phyloP scores from a whole-genome alignment of 805 yeast species.

The Nakazawaea anatomiae region DNA sequence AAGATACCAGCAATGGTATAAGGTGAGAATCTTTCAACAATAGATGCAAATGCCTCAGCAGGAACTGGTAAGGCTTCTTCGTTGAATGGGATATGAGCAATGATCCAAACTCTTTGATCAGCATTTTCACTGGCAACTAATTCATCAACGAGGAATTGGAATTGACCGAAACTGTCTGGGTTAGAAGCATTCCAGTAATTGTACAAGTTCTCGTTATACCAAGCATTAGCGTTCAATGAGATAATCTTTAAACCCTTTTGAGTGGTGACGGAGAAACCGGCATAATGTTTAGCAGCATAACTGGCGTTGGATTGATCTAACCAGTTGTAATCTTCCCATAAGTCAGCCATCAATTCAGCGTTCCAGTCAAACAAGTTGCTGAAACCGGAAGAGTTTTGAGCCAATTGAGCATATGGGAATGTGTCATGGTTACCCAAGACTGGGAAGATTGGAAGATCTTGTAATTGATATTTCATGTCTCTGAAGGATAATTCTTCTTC shows the following conservation, averaged over 20 bases:
- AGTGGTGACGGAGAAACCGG: constrained; percentile 56
- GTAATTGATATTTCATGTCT: constrained; percentile 44
- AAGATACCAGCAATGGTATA: constrained; percentile 62
- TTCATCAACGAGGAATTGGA: constrained; percentile 57
- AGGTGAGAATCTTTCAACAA: constrained; percentile 63
- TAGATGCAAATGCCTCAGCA: constrained; percentile 47
- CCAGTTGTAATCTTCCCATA: constrained; percentile 46
- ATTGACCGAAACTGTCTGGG: constrained; percentile 58
- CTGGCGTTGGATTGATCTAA: constrained; percentile 26
- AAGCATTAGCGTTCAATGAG: constrained; percentile 61
- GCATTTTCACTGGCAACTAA: constrained; percentile 48
- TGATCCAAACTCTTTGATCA: constrained; percentile 64
- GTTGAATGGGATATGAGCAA: constrained; percentile 63
- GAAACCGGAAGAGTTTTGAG: constrained; percentile 44
- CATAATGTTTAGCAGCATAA: constrained; percentile 42
- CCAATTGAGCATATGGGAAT: constrained; percentile 66
- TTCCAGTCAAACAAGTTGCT: constrained; percentile 37
- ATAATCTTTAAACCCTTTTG: constrained; percentile 52
- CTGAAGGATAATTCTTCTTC: constrained; percentile 49
- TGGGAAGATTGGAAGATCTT: constrained; percentile 51
- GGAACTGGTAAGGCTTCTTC: constrained; percentile 59
- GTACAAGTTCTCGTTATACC: constrained; percentile 60
- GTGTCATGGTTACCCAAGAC: constrained; percentile 70
- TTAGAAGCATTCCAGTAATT: constrained; percentile 44
- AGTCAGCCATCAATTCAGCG: constrained; percentile 38